Base-by-base conservation (phyloP, 192 early-diverging fungal genomes). In the Linderina pennispora region DNA sequence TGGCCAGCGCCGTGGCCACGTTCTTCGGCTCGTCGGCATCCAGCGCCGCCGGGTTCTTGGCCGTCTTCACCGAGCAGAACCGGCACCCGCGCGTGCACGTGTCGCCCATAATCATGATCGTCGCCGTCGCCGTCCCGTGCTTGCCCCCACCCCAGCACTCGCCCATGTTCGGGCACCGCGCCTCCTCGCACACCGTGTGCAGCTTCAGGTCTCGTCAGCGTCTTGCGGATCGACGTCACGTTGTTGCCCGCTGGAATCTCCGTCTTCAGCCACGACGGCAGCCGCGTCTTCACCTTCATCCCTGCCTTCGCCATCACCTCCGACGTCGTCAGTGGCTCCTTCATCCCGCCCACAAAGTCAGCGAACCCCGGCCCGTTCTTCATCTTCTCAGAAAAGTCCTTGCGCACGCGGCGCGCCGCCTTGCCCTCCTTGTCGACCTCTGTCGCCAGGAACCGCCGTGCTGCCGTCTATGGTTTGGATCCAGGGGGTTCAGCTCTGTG, bases 141-240 rank as follows among this genome's bases (percentile, higher is more conserved):
- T 94, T 89, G 45, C 92, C 92, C 23, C 92, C 94, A 48, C 93
- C 93, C 95, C 95, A 98, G 76, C 95, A 98, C 62, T 98, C 95
- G 31, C 93, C 88, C 66, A 98, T 93, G 69, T 98, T 98, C 20
- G 95, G 95, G 65, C 95, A 98, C 50, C 86, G 75, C 32, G 95
- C 95, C 48, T 96, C 92, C 53, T 98, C 95, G 71, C 95, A 98
- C 15, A 98, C 92, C 45, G 95, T 98, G 55, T 94, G 85, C 23
- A 98, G 75, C 25, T 90, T 89, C n/a, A 98, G 77, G 19, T 90
- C 95, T 22, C 95, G 84, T n/a, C 48, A 98, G 70, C 48, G 94
- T 91, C 56, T 81, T 84, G 65, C 93, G 92, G 62, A 98, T 90
- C 39, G 75, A 57, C 7, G 80, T 78, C 53, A 80, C 94, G 48